A percentile compares a stretch with the other conserved stretches of the same genome.
Evolutionary conservation across 2,329 filamentous ascomycete species (phyloP).

Genomic region (Fusarium decemcellulare): DNA sequence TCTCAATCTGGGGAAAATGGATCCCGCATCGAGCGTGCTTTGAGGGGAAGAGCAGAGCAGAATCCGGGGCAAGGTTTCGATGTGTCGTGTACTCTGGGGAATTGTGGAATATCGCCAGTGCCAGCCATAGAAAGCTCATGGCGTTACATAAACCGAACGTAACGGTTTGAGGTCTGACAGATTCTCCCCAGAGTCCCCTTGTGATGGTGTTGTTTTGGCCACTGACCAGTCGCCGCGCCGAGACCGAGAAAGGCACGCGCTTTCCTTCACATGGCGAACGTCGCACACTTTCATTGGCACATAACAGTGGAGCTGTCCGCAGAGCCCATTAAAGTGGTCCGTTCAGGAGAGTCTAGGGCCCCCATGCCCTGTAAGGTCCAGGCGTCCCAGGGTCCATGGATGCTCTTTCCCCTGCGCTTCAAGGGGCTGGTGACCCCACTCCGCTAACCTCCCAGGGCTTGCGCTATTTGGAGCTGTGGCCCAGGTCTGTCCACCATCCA

Average conservation of each 20-base stretch:
- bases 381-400: background rate
- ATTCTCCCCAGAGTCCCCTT: constrained; percentile 3
- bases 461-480: no score
- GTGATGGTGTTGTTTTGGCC: background rate
- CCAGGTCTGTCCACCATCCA: background rate
- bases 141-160: constrained; percentile 46
- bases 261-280: background rate
- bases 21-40: background rate
- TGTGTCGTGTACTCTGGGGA: constrained; percentile 36
- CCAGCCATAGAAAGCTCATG: constrained; percentile 40
- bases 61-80: constrained; percentile 22
- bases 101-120: constrained; percentile 28
- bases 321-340: constrained; percentile 3
- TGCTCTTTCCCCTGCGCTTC: constrained; percentile 2
- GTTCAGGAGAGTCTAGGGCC: background rate
- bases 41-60: background rate
- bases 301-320: background rate
- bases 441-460: no score
- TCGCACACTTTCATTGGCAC: background rate
- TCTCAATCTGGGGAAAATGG: constrained; percentile 36
- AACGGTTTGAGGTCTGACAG: constrained; percentile 29
- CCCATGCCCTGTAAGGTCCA: background rate
- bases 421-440: background rate
- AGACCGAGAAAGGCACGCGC: background rate
- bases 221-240: background rate